Evolutionary conservation across 129 eudicot genomes (phyloP).

Genomic region (Tagetes erecta): DNA sequence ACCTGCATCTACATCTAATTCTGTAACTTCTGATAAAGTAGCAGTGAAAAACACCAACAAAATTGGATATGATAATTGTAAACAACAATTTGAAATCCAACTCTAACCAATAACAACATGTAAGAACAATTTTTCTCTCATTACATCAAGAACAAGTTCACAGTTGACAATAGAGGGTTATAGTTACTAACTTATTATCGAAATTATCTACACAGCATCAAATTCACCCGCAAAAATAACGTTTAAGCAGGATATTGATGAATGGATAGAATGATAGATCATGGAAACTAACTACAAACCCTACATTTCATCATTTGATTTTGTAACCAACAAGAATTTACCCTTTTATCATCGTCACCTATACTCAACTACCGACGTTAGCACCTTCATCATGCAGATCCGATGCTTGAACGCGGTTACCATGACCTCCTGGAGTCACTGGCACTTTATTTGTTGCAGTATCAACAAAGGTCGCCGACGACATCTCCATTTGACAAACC

Average conservation of each 20-base stretch:
- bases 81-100: neutral
- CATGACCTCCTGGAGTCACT: neutral
- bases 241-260: slow-evolving; percentile 14
- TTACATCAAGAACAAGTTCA: slow-evolving; percentile 2
- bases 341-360: slow-evolving; percentile 3
- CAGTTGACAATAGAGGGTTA: neutral
- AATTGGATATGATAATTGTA: neutral
- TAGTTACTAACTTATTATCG: slow-evolving; percentile 25
- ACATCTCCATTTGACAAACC: slow-evolving; percentile 91
- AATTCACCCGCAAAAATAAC: slow-evolving; percentile 4
- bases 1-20: neutral
- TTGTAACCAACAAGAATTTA: slow-evolving; percentile 15
- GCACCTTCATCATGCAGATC: slow-evolving; percentile 27
- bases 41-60: neutral
- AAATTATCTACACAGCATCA: slow-evolving; percentile 27
- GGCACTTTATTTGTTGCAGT: neutral
- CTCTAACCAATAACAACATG: neutral
- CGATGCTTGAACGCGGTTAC: slow-evolving; percentile 36
- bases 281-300: slow-evolving; percentile 7
- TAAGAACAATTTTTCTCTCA: slow-evolving; percentile 1
- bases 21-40: neutral
- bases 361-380: neutral
- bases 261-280: slow-evolving; percentile 1
- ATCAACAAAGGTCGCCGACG: slow-evolving; percentile 62
- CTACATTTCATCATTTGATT: neutral